Percentiles rank a stretch among this genome's conserved stretches.
These are phyloP conservation scores for Lumnitzera racemosa DNA, from an alignment of 345 rosid genomes.

Conservation along the genomic window DNA sequence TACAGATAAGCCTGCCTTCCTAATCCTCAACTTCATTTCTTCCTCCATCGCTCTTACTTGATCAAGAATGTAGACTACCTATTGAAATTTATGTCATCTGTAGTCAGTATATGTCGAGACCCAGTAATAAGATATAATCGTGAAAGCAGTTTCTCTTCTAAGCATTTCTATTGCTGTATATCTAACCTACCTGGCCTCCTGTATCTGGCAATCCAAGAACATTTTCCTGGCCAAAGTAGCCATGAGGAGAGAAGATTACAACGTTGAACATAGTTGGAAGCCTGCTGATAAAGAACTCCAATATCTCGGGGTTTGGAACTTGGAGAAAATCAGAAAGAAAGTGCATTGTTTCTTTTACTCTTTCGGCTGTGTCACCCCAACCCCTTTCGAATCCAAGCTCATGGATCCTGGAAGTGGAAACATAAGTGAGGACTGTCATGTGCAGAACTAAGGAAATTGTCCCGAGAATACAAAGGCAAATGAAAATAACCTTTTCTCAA, in stretches of 20 bases:
- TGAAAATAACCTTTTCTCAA: conserved; percentile 46
- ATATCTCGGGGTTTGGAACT: conserved; percentile 42
- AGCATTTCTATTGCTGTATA: background rate
- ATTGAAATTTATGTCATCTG: background rate
- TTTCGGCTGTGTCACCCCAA: conserved; percentile 54
- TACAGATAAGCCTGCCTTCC: conserved; percentile 61
- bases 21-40: conserved; percentile 57
- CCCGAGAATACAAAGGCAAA: background rate
- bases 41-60: conserved; percentile 94
- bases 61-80: conserved; percentile 98
- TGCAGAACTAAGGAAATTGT: background rate
- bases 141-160: background rate
- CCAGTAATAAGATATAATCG: too few species aligned
- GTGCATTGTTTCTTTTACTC: conserved; percentile 42
- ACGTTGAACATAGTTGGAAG: conserved; percentile 74
- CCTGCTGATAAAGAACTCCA: conserved; percentile 53
- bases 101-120: too few species aligned
- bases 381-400: conserved; percentile 54
- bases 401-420: conserved; percentile 27
- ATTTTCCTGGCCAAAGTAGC: conserved; percentile 83
- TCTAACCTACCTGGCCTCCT: conserved; percentile 65
- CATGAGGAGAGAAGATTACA: conserved; percentile 88
- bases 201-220: conserved; percentile 96
- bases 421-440: background rate
- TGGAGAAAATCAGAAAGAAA: conserved; percentile 43